These are phyloP conservation scores for Papilionanthe hybrid DNA, from an alignment of 116 monocot species.

Conservation along the genomic window DNA sequence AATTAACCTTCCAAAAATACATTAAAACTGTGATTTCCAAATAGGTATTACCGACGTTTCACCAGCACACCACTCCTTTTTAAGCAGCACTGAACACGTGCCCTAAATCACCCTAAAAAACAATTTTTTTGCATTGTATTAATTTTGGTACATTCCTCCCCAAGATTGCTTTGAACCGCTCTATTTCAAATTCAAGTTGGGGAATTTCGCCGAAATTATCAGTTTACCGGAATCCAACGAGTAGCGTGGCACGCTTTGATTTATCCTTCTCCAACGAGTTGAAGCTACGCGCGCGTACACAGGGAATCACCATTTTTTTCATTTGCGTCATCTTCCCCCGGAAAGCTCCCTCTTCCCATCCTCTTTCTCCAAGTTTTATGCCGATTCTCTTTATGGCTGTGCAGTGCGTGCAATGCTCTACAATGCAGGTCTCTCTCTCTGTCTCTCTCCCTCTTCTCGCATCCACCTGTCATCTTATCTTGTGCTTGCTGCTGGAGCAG, in stretches of 20 bases:
- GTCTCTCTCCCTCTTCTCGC: neutral
- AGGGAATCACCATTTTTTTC: neutral
- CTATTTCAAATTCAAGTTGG: neutral
- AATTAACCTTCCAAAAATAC: too few relatives aligned
- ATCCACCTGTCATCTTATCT: neutral
- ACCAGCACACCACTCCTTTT: too few relatives aligned
- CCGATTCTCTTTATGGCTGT: conserved; percentile 51
- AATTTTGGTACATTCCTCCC: neutral
- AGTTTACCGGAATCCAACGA: too few relatives aligned
- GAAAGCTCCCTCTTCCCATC: neutral
- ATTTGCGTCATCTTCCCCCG: too few relatives aligned
- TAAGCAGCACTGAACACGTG: too few relatives aligned
- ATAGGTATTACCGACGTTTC: too few relatives aligned
- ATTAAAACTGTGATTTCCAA: too few relatives aligned
- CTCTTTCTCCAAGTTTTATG: conserved; percentile 13
- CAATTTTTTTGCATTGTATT: too few relatives aligned
- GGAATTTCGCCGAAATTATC: neutral
- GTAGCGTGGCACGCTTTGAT: neutral
- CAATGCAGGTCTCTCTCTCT: conserved; percentile 51
- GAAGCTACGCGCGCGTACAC: neutral
- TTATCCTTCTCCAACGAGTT: neutral
- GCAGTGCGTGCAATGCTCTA: conserved; percentile 66
- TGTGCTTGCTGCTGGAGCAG: conserved; percentile 22
- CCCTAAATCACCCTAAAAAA: too few relatives aligned
- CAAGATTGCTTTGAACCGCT: neutral